phyloP scores from a whole-genome alignment of 805 yeast species.

The Candida vaughaniae region DNA sequence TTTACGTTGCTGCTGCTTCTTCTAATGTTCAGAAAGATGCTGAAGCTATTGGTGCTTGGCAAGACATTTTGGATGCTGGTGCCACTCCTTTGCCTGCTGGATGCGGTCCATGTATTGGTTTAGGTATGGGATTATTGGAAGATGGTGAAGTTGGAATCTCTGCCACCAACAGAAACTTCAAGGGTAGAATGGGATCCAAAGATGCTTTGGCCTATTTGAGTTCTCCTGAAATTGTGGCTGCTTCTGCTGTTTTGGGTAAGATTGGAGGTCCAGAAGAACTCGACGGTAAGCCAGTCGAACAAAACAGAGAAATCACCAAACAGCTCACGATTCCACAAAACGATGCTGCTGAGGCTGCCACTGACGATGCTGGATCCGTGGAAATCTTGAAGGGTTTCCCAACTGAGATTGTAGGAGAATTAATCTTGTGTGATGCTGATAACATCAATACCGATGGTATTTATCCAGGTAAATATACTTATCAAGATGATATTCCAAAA shows the following conservation, averaged over 20 bases:
- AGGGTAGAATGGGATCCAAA: slow-evolving; percentile 98
- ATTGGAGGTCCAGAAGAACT: slow-evolving; percentile 92
- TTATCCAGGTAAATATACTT: slow-evolving; percentile 98
- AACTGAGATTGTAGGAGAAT: slow-evolving; percentile 80
- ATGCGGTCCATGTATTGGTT: slow-evolving; percentile 98
- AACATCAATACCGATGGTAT: slow-evolving; percentile 97
- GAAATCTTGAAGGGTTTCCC: slow-evolving; percentile 92
- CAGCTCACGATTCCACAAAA: slow-evolving; percentile 32
- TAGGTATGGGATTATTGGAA: slow-evolving; percentile 89
- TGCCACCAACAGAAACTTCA: slow-evolving; percentile 97
- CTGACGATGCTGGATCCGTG: slow-evolving; percentile 45
- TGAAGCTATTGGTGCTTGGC: slow-evolving; percentile 89
- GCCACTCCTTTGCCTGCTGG: slow-evolving; percentile 96
- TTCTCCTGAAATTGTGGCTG: slow-evolving; percentile 98
- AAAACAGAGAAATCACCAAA: slow-evolving; percentile 50
- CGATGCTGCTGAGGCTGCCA: slow-evolving; percentile 29
- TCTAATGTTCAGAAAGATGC: slow-evolving; percentile 92
- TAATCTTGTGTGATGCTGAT: slow-evolving; percentile 95
- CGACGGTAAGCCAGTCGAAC: slow-evolving; percentile 46
- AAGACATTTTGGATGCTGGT: slow-evolving; percentile 84
- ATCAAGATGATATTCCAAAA: slow-evolving; percentile 93
- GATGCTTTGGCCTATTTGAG: slow-evolving; percentile 96
- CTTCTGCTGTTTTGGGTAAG: slow-evolving; percentile 92
- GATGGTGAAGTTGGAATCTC: slow-evolving; percentile 98
- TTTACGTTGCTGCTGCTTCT: slow-evolving; percentile 97